Conservation (phyloP, 139 green algal species). For the Diplosphaera chodatii region DNA sequence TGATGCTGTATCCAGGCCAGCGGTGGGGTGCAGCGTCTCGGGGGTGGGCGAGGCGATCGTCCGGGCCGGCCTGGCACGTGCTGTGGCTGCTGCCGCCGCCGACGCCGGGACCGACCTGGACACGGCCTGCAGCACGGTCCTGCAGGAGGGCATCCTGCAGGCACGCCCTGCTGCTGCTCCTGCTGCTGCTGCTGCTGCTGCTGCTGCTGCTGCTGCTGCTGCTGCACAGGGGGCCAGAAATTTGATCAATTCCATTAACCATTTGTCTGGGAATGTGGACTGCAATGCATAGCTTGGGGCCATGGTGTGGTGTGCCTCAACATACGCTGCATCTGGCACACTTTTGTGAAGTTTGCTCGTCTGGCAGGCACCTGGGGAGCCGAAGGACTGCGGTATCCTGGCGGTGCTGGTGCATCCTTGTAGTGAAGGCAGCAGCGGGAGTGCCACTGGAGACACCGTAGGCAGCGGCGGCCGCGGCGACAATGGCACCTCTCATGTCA, state of each 20-base stretch:
- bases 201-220: too few relatives aligned
- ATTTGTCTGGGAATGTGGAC: too few relatives aligned
- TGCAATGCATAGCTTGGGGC: too few relatives aligned
- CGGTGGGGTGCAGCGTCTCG: constrained; percentile 52
- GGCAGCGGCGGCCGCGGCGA: too few relatives aligned
- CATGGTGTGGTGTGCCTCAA: too few relatives aligned
- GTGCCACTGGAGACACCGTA: background rate
- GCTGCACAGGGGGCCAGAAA: background rate
- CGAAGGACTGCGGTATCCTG: constrained; percentile 35
- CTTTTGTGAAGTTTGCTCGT: too few relatives aligned
- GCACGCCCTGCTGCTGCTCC: background rate
- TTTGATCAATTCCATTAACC: too few relatives aligned
- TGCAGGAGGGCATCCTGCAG: background rate
- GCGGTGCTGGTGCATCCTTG: constrained; percentile 13
- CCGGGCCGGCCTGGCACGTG: constrained; percentile 41
- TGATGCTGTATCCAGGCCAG: constrained; percentile 11
- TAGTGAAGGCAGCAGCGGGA: background rate
- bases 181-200: too few relatives aligned
- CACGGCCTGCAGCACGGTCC: background rate
- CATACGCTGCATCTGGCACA: too few relatives aligned
- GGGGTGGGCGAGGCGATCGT: constrained; percentile 71
- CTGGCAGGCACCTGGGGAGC: background rate
- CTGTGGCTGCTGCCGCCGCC: constrained; percentile 4
- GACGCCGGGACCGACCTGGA: background rate
- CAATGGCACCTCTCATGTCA: background rate